phyloP scores from a whole-genome alignment of 306 rosid species.

The Lithocarpus polystachyus region DNA sequence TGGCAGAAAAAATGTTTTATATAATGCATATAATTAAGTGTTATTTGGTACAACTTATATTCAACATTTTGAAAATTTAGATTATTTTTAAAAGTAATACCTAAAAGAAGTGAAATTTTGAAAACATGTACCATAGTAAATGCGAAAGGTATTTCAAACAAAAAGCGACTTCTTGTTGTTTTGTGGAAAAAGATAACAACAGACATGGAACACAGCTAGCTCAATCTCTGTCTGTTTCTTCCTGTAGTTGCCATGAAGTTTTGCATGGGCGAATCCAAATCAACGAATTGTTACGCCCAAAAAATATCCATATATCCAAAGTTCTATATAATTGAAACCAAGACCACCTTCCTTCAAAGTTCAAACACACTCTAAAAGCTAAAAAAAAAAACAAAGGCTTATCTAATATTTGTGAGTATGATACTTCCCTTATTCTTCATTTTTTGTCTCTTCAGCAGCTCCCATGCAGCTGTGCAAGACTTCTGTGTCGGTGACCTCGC shows the following conservation, averaged over 20 bases:
- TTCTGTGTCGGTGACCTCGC: constrained; percentile 75
- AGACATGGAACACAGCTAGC: too few species aligned
- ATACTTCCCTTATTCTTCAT: constrained; percentile 36
- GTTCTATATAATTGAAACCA: background rate
- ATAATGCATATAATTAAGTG: too few species aligned
- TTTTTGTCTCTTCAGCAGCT: constrained; percentile 31
- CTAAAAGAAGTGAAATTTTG: too few species aligned
- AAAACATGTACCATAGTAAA: too few species aligned
- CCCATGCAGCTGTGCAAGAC: constrained; percentile 63
- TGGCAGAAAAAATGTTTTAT: too few species aligned
- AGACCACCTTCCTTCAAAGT: constrained; percentile 14
- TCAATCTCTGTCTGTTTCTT: background rate
- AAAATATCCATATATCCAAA: background rate
- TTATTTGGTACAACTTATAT: too few species aligned
- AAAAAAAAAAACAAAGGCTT: background rate
- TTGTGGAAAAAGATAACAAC: too few species aligned
- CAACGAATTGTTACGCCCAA: background rate
- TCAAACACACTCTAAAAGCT: background rate
- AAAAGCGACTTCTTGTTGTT: too few species aligned
- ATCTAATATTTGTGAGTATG: constrained; percentile 28
- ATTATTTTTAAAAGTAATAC: too few species aligned
- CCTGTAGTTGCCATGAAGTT: background rate
- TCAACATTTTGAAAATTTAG: too few species aligned
- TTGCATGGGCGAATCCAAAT: background rate
- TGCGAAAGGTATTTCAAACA: too few species aligned